A percentile compares a stretch with the other conserved stretches of the same genome.
Evolutionary conservation across 768 basidiomycete species (phyloP).

Genomic region (Trichaptum fuscoviolaceum): DNA sequence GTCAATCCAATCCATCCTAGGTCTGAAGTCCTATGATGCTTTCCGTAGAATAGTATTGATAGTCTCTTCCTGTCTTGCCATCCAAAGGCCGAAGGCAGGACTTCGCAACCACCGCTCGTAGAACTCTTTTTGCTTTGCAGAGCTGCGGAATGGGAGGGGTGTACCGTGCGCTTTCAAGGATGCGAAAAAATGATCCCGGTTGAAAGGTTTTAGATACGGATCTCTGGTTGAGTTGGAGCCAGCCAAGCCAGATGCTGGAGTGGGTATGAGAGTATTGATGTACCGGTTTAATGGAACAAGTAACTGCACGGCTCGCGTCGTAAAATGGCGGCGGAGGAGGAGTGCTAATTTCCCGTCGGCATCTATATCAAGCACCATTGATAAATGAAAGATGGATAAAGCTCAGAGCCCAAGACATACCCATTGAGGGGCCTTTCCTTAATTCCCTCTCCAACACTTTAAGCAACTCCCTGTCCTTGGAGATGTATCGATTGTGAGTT

Average conservation of each 20-base stretch:
- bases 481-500: conserved; percentile 77
- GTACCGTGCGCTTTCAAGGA: conserved; percentile 68
- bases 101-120: conserved; percentile 74
- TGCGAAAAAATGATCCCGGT: conserved; percentile 58
- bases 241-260: conserved; percentile 47
- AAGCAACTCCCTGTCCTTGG: conserved; percentile 74
- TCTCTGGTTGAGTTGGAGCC: conserved; percentile 17
- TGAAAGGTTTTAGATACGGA: conserved; percentile 58
- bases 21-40: background rate
- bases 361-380: conserved; percentile 22
- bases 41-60: conserved; percentile 47
- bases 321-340: conserved; percentile 74
- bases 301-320: conserved; percentile 77
- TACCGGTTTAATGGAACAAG: conserved; percentile 90
- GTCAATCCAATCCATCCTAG: background rate
- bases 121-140: conserved; percentile 60
- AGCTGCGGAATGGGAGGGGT: conserved; percentile 69
- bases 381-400: conserved; percentile 30
- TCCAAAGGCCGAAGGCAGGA: conserved; percentile 75
- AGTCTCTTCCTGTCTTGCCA: conserved; percentile 69
- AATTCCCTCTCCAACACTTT: conserved; percentile 66
- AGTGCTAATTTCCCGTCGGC: conserved; percentile 45
- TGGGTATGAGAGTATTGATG: conserved; percentile 81
- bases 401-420: conserved; percentile 35
- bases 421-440: conserved; percentile 38